A percentile compares a stretch with the other conserved stretches of the same genome.
Conservation (phyloP, 2,329 filamentous ascomycete genomes). For the Eutypa lata region DNA sequence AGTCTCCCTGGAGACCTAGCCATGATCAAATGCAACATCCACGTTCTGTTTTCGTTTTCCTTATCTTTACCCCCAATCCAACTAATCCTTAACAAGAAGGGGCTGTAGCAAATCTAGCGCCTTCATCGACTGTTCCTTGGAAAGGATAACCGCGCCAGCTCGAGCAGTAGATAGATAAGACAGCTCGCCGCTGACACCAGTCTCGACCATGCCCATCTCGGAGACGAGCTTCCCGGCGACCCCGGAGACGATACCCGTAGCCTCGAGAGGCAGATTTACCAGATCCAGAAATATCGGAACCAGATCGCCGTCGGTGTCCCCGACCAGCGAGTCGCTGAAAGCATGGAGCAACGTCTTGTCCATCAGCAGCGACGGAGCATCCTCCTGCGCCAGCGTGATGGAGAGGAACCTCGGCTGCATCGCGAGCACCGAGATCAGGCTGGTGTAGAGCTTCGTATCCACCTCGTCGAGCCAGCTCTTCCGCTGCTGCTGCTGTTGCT, state of each 20-base stretch:
- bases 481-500: slow-evolving; percentile 17
- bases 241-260: slow-evolving; percentile 91
- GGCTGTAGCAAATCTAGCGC: slow-evolving; percentile 68
- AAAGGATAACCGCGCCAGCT: slow-evolving; percentile 85
- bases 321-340: slow-evolving; percentile 72
- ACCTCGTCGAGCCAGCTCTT: slow-evolving; percentile 56
- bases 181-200: slow-evolving; percentile 62
- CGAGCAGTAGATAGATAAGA: slow-evolving; percentile 87
- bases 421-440: slow-evolving; percentile 58
- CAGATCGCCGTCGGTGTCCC: slow-evolving; percentile 66
- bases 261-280: slow-evolving; percentile 75
- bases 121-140: slow-evolving; percentile 67
- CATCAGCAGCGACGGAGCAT: slow-evolving; percentile 70
- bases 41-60: slow-evolving; percentile 1
- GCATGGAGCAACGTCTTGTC: slow-evolving; percentile 65
- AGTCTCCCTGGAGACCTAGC: too few species aligned
- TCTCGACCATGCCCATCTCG: slow-evolving; percentile 55
- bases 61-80: neutral
- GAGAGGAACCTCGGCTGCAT: slow-evolving; percentile 69
- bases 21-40: neutral
- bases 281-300: slow-evolving; percentile 89
- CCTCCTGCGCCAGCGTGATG: slow-evolving; percentile 68
- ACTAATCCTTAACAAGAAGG: slow-evolving; percentile 37
- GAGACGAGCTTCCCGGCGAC: slow-evolving; percentile 80
- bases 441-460: slow-evolving; percentile 61